Evolutionary conservation across 371 early-diverging fungal species (phyloP), one percentile per base, ranked within the genome.

Genomic region (Mortierella sp.): DNA sequence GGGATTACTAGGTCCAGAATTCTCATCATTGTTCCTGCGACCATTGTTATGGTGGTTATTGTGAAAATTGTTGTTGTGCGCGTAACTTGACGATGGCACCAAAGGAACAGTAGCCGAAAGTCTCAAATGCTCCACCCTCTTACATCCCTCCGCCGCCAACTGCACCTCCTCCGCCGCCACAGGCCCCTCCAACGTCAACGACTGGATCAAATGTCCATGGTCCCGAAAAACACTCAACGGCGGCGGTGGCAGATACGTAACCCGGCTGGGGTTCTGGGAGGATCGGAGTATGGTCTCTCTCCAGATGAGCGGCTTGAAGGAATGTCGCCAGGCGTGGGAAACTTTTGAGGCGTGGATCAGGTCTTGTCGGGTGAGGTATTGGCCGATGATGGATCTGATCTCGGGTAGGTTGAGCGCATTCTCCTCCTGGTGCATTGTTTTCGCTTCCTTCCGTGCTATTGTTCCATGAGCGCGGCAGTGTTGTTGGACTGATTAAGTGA

Each of bases 401-500:
- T 79, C 79, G 24, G 75, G 75, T n/a, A 79, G 70, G 46, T 79
- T 73, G 55, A 72, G 63, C 24, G 44, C 49, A 49, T 48, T 73
- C 41, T 78, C 58, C 54, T 60, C 35, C 38, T 65, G 65, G 5
- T 65, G 65, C 63, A 63, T 63, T 18, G 10, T 14, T 46, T 44
- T 44, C 16, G 14, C 48, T 46, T 46, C 14, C 4, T 16, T 4
- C 18, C 18, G 5, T 51, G 51, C 10, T 65, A 65, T 21, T 65
- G 65, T 65, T 65, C 65, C 65, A 32, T 68, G n/a, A 12, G 48
- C 48, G 32, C 5, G 43, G 10, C 27, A 74, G 41, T 51, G 51
- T 51, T 51, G 21, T 51, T 51, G 51, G 51, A 3, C 21, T 51
- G 51, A 51, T 51, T 18, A 51, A n/a, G 11, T 54, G 18, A 24